Base-by-base conservation (phyloP, 768 basidiomycete genomes). In the Piloderma croceum region DNA sequence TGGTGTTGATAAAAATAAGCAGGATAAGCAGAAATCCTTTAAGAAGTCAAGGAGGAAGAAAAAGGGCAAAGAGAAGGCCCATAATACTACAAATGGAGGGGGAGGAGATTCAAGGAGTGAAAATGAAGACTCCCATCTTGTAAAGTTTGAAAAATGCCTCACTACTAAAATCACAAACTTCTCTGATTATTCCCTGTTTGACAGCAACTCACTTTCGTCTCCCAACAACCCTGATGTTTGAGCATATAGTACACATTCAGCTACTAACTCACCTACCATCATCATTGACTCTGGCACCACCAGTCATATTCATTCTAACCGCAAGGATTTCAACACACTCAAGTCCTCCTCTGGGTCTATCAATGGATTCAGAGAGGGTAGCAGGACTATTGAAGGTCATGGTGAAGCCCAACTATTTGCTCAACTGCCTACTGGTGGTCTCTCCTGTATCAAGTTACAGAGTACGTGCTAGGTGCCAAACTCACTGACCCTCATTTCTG, bases 21-120 rank as follows among this genome's bases (percentile, higher is more conserved):
- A n/a, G n/a, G n/a, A n/a, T n/a, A n/a, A n/a, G n/a, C n/a, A n/a
- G n/a, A n/a, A n/a, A n/a, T n/a, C n/a, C n/a, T n/a, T n/a, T n/a
- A n/a, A n/a, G n/a, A n/a, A n/a, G 13, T 33, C 13, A 17, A 25
- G 29, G 34, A 18, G 21, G 19, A 31, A 31, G 34, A 41, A 41
- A 34, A 47, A 47, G 42, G 46, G 42, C 46, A 47, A 47, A 38
- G 46, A 47, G 46, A 47, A 47, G 25, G 42, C 46, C n/a, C n/a
- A n/a, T n/a, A n/a, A n/a, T n/a, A n/a, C n/a, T n/a, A n/a, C n/a
- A n/a, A n/a, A n/a, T n/a, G 38, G 36, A 47, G 21, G 6, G 33
- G 23, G 35, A 33, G 13, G 46, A 44, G 32, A 39, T 23, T 18
- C 42, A 36, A 29, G 42, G 42, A 35, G 42, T 31, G 12, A 38